Percentiles rank a stretch among this genome's conserved stretches.
These are phyloP conservation scores for Phytophthora melonis DNA, from an alignment of 352 stramenopile species.

Conservation along the genomic window DNA sequence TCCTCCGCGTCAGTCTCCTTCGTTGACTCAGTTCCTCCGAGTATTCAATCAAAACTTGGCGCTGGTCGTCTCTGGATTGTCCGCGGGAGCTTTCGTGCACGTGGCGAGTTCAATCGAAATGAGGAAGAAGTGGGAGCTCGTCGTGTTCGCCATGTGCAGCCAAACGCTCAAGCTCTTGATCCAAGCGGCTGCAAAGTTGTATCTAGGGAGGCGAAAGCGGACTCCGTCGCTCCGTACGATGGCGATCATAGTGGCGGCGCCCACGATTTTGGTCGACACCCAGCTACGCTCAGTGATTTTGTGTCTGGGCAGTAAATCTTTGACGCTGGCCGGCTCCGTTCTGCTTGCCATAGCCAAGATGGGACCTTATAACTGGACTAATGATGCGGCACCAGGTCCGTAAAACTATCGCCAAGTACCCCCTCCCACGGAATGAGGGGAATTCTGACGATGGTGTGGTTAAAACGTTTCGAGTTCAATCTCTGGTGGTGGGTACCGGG, in stretches of 20 bases:
- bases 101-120: constrained; percentile 29
- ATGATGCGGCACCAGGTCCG: constrained; percentile 15
- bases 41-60: constrained; percentile 36
- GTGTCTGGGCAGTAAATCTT: constrained; percentile 29
- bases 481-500: background rate
- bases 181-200: constrained; percentile 33
- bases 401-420: constrained; percentile 14
- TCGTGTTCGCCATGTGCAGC: constrained; percentile 28
- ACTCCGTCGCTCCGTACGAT: constrained; percentile 32
- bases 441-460: background rate
- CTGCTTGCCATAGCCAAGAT: constrained; percentile 31
- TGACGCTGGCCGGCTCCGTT: constrained; percentile 24
- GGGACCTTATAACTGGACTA: constrained; percentile 9
- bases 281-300: constrained; percentile 39
- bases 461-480: constrained; percentile 1
- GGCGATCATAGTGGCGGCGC: constrained; percentile 36
- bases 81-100: constrained; percentile 34
- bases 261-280: constrained; percentile 41
- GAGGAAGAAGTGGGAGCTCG: constrained; percentile 27
- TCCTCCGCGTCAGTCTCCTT: constrained; percentile 10
- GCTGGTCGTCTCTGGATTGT: constrained; percentile 27
- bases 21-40: constrained; percentile 11
- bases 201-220: constrained; percentile 23
- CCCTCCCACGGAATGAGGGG: background rate
- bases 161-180: constrained; percentile 29